phyloP scores from a whole-genome alignment of 2,329 filamentous ascomycete species.

The Scytalidium lignicola region DNA sequence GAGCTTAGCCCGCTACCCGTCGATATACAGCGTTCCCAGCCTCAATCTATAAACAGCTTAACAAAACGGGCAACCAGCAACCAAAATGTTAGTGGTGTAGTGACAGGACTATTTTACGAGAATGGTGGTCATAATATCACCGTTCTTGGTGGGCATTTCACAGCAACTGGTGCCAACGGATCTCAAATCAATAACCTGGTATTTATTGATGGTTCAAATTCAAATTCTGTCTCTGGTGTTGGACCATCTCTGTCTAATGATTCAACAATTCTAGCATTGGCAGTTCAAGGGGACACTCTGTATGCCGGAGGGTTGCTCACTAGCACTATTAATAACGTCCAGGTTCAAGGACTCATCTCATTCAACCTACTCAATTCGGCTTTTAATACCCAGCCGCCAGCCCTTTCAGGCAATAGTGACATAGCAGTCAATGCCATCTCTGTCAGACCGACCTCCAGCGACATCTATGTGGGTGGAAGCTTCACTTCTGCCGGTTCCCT shows the following conservation, averaged over 20 bases:
- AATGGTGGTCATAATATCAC: slow-evolving; percentile 71
- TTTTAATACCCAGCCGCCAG: slow-evolving; percentile 68
- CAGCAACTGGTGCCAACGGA: slow-evolving; percentile 62
- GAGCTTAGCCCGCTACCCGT: slow-evolving; percentile 53
- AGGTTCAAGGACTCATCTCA: slow-evolving; percentile 68
- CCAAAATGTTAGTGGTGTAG: slow-evolving; percentile 58
- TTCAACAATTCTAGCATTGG: slow-evolving; percentile 72
- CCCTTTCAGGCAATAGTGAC: slow-evolving; percentile 60
- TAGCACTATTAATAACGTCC: slow-evolving; percentile 59
- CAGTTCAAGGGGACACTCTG: slow-evolving; percentile 60
- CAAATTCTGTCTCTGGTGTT: slow-evolving; percentile 64
- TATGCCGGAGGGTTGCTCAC: slow-evolving; percentile 79
- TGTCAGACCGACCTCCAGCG: slow-evolving; percentile 61
- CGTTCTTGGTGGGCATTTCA: slow-evolving; percentile 83
- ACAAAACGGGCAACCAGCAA: slow-evolving; percentile 41
- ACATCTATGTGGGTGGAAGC: slow-evolving; percentile 81
- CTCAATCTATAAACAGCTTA: slow-evolving; percentile 31
- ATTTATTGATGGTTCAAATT: slow-evolving; percentile 73
- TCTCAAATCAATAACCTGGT: slow-evolving; percentile 73
- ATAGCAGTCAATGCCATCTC: slow-evolving; percentile 73
- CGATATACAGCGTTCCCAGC: slow-evolving; percentile 40
- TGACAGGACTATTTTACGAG: slow-evolving; percentile 73
- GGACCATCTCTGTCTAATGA: slow-evolving; percentile 59
- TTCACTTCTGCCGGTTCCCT: slow-evolving; percentile 82
- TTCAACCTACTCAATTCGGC: slow-evolving; percentile 67